phyloP scores from a whole-genome alignment of 2,329 filamentous ascomycete genomes.

The Epichloe sp. region DNA sequence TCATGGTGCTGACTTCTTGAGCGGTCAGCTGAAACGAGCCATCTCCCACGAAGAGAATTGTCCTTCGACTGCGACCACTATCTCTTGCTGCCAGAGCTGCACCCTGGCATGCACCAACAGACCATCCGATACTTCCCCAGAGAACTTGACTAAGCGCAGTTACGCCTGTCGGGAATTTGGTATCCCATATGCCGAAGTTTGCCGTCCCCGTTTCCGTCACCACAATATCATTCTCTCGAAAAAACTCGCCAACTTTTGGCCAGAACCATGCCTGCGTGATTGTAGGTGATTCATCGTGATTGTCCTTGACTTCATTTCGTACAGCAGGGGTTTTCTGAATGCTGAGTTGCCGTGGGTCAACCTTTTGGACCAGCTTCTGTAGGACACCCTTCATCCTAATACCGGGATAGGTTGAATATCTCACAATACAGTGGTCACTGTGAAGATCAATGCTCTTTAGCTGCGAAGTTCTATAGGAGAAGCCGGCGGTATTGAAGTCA shows the following conservation, averaged over 20 bases:
- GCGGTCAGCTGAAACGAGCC: slow-evolving; percentile 76
- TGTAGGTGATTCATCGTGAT: slow-evolving; percentile 23
- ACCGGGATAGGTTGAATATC: slow-evolving; percentile 66
- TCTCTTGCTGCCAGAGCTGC: slow-evolving; percentile 67
- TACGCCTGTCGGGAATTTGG: slow-evolving; percentile 64
- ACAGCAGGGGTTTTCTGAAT: slow-evolving; percentile 39
- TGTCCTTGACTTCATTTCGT: slow-evolving; percentile 33
- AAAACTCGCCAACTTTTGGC: slow-evolving; percentile 65
- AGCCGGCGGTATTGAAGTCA: slow-evolving; percentile 74
- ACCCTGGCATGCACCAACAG: slow-evolving; percentile 43
- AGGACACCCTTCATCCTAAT: slow-evolving; percentile 70
- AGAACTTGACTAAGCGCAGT: slow-evolving; percentile 70
- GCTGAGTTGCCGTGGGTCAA: slow-evolving; percentile 45
- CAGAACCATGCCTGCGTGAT: slow-evolving; percentile 68
- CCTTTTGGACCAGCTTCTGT: slow-evolving; percentile 48
- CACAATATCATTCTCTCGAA: slow-evolving; percentile 60
- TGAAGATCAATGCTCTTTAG: slow-evolving; percentile 74
- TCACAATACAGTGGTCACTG: slow-evolving; percentile 57
- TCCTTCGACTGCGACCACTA: slow-evolving; percentile 42
- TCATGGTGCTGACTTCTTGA: slow-evolving; percentile 76
- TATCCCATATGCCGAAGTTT: slow-evolving; percentile 82
- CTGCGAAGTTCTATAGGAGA: slow-evolving; percentile 65
- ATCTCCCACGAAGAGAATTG: slow-evolving; percentile 80
- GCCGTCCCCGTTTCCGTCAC: slow-evolving; percentile 81
- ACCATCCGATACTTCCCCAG: slow-evolving; percentile 54